Conservation (phyloP, 2,329 filamentous ascomycete species). For the Sporothrix protearum region DNA sequence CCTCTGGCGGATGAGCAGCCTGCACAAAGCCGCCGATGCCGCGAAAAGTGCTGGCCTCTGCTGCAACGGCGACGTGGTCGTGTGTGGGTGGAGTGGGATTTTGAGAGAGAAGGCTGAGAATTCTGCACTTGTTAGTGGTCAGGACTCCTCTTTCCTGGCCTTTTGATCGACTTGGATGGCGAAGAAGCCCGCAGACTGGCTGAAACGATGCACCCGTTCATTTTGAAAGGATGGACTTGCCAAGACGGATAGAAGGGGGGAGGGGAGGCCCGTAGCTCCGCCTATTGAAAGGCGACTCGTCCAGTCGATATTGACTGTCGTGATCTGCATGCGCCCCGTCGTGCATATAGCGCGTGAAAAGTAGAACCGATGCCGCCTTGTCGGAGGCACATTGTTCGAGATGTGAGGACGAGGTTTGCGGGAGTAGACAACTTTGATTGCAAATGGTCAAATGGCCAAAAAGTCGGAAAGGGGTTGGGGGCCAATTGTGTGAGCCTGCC, state of each 20-base stretch:
- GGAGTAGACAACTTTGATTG: neutral
- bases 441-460: neutral
- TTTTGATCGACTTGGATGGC: neutral
- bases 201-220: neutral
- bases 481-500: neutral
- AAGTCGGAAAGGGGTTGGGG: neutral
- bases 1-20: neutral
- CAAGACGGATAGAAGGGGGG: neutral
- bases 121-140: neutral
- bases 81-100: slow-evolving; percentile 1
- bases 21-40: slow-evolving; percentile 8
- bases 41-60: neutral
- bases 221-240: neutral
- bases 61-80: slow-evolving; percentile 6
- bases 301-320: neutral
- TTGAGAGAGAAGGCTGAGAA: slow-evolving; percentile 8
- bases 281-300: neutral
- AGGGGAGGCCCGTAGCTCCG: neutral
- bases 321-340: neutral
- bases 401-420: neutral
- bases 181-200: neutral
- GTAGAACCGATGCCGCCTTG: neutral
- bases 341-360: neutral
- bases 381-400: neutral
- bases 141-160: neutral